phyloP scores from a whole-genome alignment of 148 eudicot genomes.

The Selenicereus undatus region DNA sequence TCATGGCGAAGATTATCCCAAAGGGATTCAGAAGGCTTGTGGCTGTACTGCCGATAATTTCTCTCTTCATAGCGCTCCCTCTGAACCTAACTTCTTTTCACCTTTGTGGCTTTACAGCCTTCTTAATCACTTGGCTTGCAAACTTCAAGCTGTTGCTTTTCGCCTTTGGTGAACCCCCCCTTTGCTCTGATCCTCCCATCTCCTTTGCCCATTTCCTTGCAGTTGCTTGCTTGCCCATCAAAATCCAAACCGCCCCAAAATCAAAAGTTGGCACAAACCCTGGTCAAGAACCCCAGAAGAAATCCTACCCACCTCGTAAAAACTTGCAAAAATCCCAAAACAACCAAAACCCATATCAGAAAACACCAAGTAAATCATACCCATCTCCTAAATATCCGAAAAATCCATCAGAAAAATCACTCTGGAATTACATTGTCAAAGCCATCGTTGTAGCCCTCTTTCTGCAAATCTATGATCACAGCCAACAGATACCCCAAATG shows the following conservation, averaged over 20 bases:
- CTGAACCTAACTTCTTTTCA: conserved; percentile 35
- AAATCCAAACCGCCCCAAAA: conserved; percentile 14
- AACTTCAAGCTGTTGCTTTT: conserved; percentile 49
- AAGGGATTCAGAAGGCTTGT: conserved; percentile 33
- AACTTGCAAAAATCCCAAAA: conserved; percentile 1
- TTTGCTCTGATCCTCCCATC: conserved; percentile 25
- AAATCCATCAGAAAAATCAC: conserved; percentile 8
- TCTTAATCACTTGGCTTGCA: conserved; percentile 51
- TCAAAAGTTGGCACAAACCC: conserved; percentile 6
- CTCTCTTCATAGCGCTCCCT: conserved; percentile 36
- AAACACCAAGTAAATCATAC: too few species aligned
- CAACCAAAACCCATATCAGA: neutral
- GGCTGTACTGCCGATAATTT: conserved; percentile 28
- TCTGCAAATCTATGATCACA: conserved; percentile 24
- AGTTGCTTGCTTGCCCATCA: conserved; percentile 34
- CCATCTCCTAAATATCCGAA: conserved; percentile 5
- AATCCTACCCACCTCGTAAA: conserved; percentile 14
- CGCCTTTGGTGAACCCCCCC: conserved; percentile 42
- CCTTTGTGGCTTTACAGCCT: conserved; percentile 38
- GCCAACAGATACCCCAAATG: conserved; percentile 34
- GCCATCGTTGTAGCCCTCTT: conserved; percentile 24
- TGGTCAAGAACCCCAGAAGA: conserved; percentile 1
- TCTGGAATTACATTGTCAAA: conserved; percentile 37
- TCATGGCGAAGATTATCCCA: conserved; percentile 24
- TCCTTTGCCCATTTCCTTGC: conserved; percentile 30